These are phyloP conservation scores for Geosmithia morbida DNA, from an alignment of 2,329 filamentous ascomycete genomes.

Conservation along the genomic window DNA sequence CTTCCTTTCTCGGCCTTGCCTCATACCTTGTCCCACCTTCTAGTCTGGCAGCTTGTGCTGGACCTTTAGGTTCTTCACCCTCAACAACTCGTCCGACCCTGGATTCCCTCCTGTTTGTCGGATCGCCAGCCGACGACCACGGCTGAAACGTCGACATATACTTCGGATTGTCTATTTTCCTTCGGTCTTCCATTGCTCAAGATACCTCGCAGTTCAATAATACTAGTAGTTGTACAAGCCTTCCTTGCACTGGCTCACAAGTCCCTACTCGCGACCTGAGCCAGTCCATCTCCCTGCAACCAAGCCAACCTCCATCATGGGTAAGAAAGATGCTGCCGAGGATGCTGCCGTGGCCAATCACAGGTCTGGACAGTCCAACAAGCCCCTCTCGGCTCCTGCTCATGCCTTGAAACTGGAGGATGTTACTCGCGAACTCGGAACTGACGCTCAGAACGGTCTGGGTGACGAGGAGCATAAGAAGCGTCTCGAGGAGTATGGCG, in stretches of 20 bases:
- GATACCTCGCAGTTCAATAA: too few species aligned
- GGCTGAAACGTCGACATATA: neutral
- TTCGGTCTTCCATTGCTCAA: neutral
- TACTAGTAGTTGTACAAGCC: too few species aligned
- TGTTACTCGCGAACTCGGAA: slow-evolving; percentile 38
- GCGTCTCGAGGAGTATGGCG: slow-evolving; percentile 41
- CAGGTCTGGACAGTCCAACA: slow-evolving; percentile 24
- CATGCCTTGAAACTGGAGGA: slow-evolving; percentile 42
- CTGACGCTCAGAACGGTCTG: slow-evolving; percentile 43
- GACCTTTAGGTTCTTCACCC: neutral
- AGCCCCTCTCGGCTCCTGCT: slow-evolving; percentile 43
- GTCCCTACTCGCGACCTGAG: neutral
- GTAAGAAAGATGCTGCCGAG: slow-evolving; percentile 6
- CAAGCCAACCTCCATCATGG: slow-evolving; percentile 7
- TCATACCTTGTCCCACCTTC: neutral
- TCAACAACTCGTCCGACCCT: neutral
- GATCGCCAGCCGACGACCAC: neutral
- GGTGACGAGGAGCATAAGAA: slow-evolving; percentile 34
- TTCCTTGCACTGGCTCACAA: too few species aligned
- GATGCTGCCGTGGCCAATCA: slow-evolving; percentile 12
- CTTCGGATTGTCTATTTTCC: neutral
- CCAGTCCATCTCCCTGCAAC: too few species aligned
- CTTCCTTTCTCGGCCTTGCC: neutral
- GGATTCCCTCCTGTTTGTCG: neutral
- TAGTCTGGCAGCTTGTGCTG: neutral